phyloP scores from a whole-genome alignment of 805 yeast genomes.

The Candida coquimbonensis region DNA sequence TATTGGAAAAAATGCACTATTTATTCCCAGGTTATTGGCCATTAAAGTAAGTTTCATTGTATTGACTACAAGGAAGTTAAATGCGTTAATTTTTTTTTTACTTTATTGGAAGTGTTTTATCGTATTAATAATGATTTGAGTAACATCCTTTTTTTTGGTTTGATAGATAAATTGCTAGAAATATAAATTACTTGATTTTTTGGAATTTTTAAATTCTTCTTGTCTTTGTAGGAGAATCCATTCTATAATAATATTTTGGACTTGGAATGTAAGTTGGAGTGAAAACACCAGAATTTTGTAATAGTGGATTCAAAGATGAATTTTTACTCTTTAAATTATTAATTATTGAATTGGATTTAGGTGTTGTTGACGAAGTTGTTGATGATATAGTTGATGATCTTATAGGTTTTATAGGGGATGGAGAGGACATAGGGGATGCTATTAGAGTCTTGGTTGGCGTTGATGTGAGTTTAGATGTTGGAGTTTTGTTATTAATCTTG shows the following conservation, averaged over 20 bases:
- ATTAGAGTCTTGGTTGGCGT: constrained; percentile 18
- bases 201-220: constrained; percentile 14
- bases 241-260: constrained; percentile 24
- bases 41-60: constrained; percentile 7
- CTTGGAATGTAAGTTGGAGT: constrained; percentile 25
- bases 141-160: too few relatives aligned
- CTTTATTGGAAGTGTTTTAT: too few relatives aligned
- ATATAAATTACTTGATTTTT: background rate
- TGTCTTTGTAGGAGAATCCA: constrained; percentile 26
- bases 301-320: background rate
- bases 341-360: background rate
- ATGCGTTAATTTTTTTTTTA: too few relatives aligned
- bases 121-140: too few relatives aligned
- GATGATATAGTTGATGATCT: constrained; percentile 16
- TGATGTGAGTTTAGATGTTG: background rate
- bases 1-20: constrained; percentile 74
- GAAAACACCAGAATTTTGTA: background rate
- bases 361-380: background rate
- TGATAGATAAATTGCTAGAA: background rate
- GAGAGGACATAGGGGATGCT: constrained; percentile 25
- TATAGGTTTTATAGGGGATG: constrained; percentile 15
- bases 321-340: background rate
- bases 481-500: background rate
- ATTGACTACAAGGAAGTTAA: too few relatives aligned
- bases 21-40: constrained; percentile 93